These are phyloP conservation scores for Geotrichum histeridarum DNA, from an alignment of 1,139 yeast species.

Conservation along the genomic window DNA sequence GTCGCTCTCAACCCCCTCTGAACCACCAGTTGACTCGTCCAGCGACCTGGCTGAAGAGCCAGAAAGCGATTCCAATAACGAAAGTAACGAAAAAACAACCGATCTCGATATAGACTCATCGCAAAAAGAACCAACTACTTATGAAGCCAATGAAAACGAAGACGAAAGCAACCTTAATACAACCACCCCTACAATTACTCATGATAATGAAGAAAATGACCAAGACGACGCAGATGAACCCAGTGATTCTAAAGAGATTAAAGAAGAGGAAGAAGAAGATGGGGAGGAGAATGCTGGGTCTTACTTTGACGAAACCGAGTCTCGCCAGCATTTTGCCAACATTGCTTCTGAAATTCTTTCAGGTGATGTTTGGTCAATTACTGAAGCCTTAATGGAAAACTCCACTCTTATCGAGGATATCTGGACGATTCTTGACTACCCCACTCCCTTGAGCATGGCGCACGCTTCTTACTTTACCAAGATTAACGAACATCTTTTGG, in stretches of 20 bases:
- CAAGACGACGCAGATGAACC: conserved; percentile 10
- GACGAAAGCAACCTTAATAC: conserved; percentile 15
- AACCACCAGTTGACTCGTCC: background rate
- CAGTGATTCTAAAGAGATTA: conserved; percentile 21
- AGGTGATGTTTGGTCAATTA: conserved; percentile 91
- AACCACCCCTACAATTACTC: conserved; percentile 5
- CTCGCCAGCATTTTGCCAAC: conserved; percentile 63
- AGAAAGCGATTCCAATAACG: background rate
- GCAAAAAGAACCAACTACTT: conserved; percentile 1
- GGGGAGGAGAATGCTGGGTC: conserved; percentile 24
- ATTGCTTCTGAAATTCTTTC: conserved; percentile 86
- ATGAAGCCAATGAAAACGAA: conserved; percentile 31
- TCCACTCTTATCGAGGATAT: conserved; percentile 58
- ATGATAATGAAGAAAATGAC: conserved; percentile 15
- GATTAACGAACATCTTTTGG: conserved; percentile 86
- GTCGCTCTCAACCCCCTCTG: conserved; percentile 6
- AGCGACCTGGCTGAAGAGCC: background rate
- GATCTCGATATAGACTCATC: background rate
- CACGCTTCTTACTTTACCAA: conserved; percentile 88
- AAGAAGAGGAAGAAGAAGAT: conserved; percentile 27
- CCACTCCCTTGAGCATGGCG: conserved; percentile 62
- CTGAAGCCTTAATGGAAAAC: conserved; percentile 84
- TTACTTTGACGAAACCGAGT: conserved; percentile 31
- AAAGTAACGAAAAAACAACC: background rate
- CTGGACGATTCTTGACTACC: conserved; percentile 72